Percentiles rank a stretch among this genome's conserved stretches.
phyloP scores from a whole-genome alignment of 2,329 filamentous ascomycete genomes.

The Cytospora piceicola region DNA sequence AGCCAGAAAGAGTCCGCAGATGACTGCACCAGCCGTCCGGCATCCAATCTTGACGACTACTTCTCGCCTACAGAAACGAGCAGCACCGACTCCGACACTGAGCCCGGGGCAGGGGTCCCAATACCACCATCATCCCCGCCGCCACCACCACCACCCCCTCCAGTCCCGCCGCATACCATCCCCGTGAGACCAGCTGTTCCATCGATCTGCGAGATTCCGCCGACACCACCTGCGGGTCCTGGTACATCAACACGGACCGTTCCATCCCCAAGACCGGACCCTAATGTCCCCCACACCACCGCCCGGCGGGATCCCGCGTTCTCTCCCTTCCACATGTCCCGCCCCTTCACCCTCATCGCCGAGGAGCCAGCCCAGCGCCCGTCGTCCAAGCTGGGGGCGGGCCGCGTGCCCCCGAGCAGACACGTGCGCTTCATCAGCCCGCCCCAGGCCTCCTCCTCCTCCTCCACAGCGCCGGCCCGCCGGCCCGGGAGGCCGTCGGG shows the following conservation, averaged over 20 bases:
- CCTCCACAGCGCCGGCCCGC: not conserved
- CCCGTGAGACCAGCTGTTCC: not conserved
- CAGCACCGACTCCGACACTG: constrained; percentile 1
- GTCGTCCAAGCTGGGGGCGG: constrained; percentile 13
- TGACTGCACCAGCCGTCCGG: constrained; percentile 7
- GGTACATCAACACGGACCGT: not conserved
- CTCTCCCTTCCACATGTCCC: constrained; percentile 6
- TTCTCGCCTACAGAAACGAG: constrained; percentile 18
- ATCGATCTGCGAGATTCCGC: not conserved
- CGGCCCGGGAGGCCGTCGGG: constrained; percentile 29
- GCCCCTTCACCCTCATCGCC: constrained; percentile 24
- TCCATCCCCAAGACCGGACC: not conserved
- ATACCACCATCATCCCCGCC: not conserved
- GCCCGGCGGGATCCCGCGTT: not conserved
- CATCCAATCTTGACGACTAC: constrained; percentile 24
- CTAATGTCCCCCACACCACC: not conserved
- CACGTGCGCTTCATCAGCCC: constrained; percentile 24
- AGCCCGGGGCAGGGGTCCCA: not conserved
- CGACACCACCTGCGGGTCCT: not conserved
- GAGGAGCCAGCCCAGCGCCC: constrained; percentile 28
- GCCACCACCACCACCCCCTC: constrained; percentile 8
- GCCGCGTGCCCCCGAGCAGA: constrained; percentile 5
- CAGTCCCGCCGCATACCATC: constrained; percentile 16
- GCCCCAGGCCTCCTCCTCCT: not conserved
- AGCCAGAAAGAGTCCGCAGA: constrained; percentile 23